Evolutionary conservation across 495 filamentous ascomycete species (phyloP), one percentile per base, ranked within the genome.

Genomic region (Chaetomium tenue): DNA sequence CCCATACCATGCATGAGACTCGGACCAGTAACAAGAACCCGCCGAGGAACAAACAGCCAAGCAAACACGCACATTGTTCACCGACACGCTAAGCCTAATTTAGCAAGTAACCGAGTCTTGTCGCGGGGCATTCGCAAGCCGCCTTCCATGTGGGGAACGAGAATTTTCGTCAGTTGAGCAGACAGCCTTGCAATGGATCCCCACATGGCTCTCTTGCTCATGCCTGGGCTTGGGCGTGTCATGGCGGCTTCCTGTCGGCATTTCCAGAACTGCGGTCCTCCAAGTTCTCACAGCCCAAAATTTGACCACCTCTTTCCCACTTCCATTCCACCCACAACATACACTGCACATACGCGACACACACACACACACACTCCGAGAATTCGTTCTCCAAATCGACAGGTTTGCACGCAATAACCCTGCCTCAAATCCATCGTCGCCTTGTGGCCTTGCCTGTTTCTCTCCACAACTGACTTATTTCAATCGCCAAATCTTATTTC

Each of bases 91-190:
- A 52, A 26, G 22, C 48, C 15, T 23, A 52, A 52, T 26, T 13
- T 26, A 20, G 25, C n/a, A 30, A 53, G 15, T 26, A 53, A 28
- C 52, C 20, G 26, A 18, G 26, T 4, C 26, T 54, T 54, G 52
- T 16, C 30, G 28, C 25, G 28, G n/a, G 12, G 52, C 20, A 16
- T 11, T 4, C 13, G 13, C 23, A 30, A 16, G 13, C 50, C n/a
- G 20, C 20, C 33, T 37, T 37, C 33, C 33, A 37, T 50, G 47
- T 50, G 28, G 55, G 55, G 39, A 42, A 56, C 30, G 50, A 66
- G 63, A 66, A 66, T 66, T 66, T 66, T 66, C 60, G 58, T 44
- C 3, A 23, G 63, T 42, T 46, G 8, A 20, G 46, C 46, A 20
- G n/a, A 23, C 46, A 60, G 55, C 39, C 57, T 61, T 56, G 63